Percentiles rank a stretch among this genome's conserved stretches.
phyloP scores from a whole-genome alignment of 2,329 filamentous ascomycete species.

The Aspergillus costaricaensis region DNA sequence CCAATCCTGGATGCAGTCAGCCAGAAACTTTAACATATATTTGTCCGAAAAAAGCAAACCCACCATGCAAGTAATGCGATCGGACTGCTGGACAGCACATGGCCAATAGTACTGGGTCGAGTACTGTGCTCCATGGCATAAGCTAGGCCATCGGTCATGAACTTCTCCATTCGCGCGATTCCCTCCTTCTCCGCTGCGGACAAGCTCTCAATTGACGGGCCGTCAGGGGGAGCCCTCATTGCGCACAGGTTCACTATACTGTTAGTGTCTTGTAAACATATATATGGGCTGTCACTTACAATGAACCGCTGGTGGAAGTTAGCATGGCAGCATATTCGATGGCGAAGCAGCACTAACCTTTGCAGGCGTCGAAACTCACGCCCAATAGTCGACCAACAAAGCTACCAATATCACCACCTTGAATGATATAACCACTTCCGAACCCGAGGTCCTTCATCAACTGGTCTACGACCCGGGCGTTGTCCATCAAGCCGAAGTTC shows the following conservation, averaged over 20 bases:
- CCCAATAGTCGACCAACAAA: slow-evolving; percentile 26
- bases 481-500: slow-evolving; percentile 26
- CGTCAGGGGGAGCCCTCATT: background rate
- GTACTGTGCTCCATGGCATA: slow-evolving; percentile 10
- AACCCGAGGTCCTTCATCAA: slow-evolving; percentile 35
- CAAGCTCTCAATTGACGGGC: background rate
- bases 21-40: background rate
- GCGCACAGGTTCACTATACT: slow-evolving; percentile 6
- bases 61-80: slow-evolving; percentile 9
- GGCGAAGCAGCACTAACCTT: slow-evolving; percentile 16
- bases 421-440: slow-evolving; percentile 31
- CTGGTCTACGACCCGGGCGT: slow-evolving; percentile 30
- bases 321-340: background rate
- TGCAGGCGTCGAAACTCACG: slow-evolving; percentile 31
- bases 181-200: background rate
- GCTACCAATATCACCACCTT: slow-evolving; percentile 37
- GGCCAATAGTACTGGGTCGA: slow-evolving; percentile 1
- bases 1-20: slow-evolving; percentile 35
- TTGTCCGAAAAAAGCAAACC: background rate
- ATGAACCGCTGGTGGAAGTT: slow-evolving; percentile 5
- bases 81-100: slow-evolving; percentile 2
- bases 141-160: background rate
- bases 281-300: background rate
- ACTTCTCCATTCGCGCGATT: background rate
- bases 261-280: background rate